Conservation (phyloP, 805 yeast genomes). For the Candida manassasensis region DNA sequence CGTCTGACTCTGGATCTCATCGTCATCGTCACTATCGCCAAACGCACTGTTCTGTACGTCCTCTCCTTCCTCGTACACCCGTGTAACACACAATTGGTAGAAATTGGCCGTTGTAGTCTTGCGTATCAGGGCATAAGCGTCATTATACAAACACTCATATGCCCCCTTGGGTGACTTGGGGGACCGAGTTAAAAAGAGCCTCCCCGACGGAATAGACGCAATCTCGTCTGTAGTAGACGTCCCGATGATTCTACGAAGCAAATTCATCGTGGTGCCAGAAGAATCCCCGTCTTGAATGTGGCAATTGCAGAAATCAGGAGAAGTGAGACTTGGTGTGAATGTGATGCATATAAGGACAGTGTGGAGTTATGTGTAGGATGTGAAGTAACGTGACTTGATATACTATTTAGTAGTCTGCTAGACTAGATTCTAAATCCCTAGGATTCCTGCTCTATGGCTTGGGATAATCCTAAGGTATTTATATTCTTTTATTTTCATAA, state of each 20-base stretch:
- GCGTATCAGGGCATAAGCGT: slow-evolving; percentile 70
- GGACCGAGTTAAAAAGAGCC: slow-evolving; percentile 66
- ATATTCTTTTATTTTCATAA: too few relatives aligned
- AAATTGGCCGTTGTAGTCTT: slow-evolving; percentile 61
- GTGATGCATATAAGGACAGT: too few relatives aligned
- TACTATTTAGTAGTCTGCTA: too few relatives aligned
- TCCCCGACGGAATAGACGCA: slow-evolving; percentile 72
- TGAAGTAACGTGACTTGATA: too few relatives aligned
- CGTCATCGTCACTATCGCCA: slow-evolving; percentile 41
- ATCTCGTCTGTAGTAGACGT: slow-evolving; percentile 55
- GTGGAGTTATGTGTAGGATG: too few relatives aligned
- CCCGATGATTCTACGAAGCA: slow-evolving; percentile 60
- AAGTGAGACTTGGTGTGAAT: too few relatives aligned
- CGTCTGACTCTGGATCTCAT: slow-evolving; percentile 18
- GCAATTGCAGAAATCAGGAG: too few relatives aligned
- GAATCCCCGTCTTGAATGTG: too few relatives aligned
- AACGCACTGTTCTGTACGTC: slow-evolving; percentile 29
- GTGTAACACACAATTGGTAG: slow-evolving; percentile 67
- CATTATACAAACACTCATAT: slow-evolving; percentile 75
- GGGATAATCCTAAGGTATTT: too few relatives aligned
- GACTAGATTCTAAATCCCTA: too few relatives aligned
- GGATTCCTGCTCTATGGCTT: too few relatives aligned
- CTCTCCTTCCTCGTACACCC: slow-evolving; percentile 67
- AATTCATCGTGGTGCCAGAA: slow-evolving; percentile 53
- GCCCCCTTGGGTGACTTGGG: slow-evolving; percentile 84